phyloP scores from a whole-genome alignment of 305 asterid genomes.

The Fraxinus velutina region DNA sequence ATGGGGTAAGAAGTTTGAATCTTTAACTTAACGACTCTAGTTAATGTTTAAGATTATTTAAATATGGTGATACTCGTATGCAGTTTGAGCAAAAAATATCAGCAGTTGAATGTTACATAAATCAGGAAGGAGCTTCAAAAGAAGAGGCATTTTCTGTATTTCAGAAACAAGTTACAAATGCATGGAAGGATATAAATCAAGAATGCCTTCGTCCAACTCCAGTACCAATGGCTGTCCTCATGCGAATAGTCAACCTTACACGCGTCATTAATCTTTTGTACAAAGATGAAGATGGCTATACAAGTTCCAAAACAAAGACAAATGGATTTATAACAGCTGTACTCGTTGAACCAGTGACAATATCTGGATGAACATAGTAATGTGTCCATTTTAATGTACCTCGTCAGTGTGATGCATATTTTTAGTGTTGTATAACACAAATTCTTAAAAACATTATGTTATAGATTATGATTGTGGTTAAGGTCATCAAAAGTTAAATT shows the following conservation, averaged over 20 bases:
- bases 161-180: slow-evolving; percentile 1
- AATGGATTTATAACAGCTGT: not conserved
- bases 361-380: too few relatives aligned
- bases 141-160: slow-evolving; percentile 11
- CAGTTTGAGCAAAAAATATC: not conserved
- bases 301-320: not conserved
- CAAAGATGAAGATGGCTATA: not conserved
- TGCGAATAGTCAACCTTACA: not conserved
- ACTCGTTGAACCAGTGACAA: not conserved
- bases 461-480: not conserved
- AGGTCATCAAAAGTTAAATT: not conserved
- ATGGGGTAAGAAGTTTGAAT: slow-evolving; percentile 12
- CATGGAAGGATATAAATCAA: slow-evolving; percentile 23
- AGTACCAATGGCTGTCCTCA: not conserved
- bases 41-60: too few relatives aligned
- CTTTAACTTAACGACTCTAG: too few relatives aligned
- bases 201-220: not conserved
- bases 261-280: not conserved
- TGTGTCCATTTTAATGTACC: too few relatives aligned
- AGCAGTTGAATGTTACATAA: slow-evolving; percentile 21
- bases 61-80: too few relatives aligned
- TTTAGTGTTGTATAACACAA: too few relatives aligned
- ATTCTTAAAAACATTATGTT: not conserved
- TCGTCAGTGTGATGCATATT: not conserved
- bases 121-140: slow-evolving; percentile 1